Percentiles rank a stretch among this genome's conserved stretches.
phyloP scores from a whole-genome alignment of 2,329 filamentous ascomycete species.

The Aspergillus unguis region DNA sequence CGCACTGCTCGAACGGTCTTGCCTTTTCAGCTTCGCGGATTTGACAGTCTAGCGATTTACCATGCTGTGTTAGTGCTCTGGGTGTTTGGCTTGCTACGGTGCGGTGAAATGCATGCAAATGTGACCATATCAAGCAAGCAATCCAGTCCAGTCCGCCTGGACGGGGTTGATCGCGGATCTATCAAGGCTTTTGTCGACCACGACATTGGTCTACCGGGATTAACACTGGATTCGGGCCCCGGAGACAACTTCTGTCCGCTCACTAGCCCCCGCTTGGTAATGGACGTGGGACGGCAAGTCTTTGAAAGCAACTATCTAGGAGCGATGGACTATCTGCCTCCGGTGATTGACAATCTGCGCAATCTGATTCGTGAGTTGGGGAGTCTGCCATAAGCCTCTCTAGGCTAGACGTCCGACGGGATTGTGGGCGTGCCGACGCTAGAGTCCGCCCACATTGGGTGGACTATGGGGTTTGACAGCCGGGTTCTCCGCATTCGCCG shows the following conservation, averaged over 20 bases:
- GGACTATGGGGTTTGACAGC: background rate
- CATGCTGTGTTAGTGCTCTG: background rate
- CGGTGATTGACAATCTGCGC: constrained; percentile 1
- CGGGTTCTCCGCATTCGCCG: background rate
- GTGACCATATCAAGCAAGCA: background rate
- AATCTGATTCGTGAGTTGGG: constrained; percentile 5
- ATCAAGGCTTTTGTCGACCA: constrained; percentile 2
- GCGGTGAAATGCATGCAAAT: background rate
- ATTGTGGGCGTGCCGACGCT: background rate
- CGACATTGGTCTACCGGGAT: background rate
- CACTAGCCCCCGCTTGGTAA: constrained; percentile 5
- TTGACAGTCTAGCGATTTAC: constrained; percentile 3
- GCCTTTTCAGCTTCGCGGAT: constrained; percentile 7
- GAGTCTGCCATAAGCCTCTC: background rate
- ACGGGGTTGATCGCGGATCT: background rate
- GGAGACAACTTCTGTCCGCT: background rate
- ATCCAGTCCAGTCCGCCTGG: background rate
- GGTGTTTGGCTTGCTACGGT: constrained; percentile 5
- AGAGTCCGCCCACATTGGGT: background rate
- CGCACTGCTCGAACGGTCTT: constrained; percentile 1
- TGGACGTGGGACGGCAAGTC: constrained; percentile 6
- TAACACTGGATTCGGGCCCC: background rate
- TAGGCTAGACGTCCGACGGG: too few species aligned
- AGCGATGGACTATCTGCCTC: constrained; percentile 2
- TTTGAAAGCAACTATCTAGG: constrained; percentile 4